Conservation (phyloP, 352 stramenopile species). For the Pilasporangium apinafurcum region DNA sequence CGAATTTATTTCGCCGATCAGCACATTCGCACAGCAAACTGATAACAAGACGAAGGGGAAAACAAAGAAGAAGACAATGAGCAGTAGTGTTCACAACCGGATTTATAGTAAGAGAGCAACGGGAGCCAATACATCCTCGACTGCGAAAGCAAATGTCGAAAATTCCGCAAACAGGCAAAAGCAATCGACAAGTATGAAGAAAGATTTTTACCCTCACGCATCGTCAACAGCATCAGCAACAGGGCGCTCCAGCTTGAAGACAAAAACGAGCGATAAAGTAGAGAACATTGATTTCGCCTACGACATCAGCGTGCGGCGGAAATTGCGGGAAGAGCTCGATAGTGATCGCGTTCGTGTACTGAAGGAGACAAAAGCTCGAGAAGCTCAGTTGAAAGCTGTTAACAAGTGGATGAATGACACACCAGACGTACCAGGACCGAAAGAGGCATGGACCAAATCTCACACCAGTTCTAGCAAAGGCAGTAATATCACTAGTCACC, state of each 20-base stretch:
- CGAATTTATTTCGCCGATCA: slow-evolving; percentile 34
- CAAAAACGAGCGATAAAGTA: not conserved
- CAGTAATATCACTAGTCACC: too few relatives aligned
- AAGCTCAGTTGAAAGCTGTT: slow-evolving; percentile 30
- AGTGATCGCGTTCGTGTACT: slow-evolving; percentile 27
- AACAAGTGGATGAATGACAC: slow-evolving; percentile 33
- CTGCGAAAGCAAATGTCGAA: not conserved
- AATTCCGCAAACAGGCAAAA: too few relatives aligned
- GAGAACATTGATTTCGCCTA: slow-evolving; percentile 66
- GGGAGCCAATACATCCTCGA: slow-evolving; percentile 7
- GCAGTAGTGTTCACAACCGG: slow-evolving; percentile 6
- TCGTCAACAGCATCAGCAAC: not conserved
- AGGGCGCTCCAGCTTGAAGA: not conserved
- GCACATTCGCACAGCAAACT: not conserved
- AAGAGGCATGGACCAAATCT: slow-evolving; percentile 15
- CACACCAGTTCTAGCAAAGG: not conserved
- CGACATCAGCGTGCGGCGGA: slow-evolving; percentile 42
- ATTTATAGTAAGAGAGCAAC: slow-evolving; percentile 26
- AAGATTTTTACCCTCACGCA: too few relatives aligned
- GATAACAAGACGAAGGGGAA: slow-evolving; percentile 9
- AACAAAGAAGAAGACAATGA: slow-evolving; percentile 5
- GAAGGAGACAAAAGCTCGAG: slow-evolving; percentile 16
- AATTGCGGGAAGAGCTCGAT: slow-evolving; percentile 55
- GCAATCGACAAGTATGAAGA: too few relatives aligned
- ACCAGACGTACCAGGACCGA: slow-evolving; percentile 1